These are phyloP conservation scores for Aspergillus novoparasiticus DNA, from an alignment of 2,329 filamentous ascomycete genomes.

Conservation along the genomic window DNA sequence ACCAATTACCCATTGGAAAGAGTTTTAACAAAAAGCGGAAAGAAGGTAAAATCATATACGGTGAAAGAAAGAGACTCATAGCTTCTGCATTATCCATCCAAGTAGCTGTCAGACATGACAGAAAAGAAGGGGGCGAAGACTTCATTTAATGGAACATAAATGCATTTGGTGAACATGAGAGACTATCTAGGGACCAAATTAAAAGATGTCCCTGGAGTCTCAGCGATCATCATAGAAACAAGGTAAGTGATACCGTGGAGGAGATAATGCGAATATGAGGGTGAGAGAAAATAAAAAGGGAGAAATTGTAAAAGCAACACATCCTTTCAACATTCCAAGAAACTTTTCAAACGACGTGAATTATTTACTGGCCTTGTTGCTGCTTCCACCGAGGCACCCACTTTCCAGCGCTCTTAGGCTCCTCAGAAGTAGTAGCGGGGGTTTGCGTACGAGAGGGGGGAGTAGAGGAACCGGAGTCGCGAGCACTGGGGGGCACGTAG, in stretches of 20 bases:
- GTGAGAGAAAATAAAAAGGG: neutral
- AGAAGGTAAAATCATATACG: neutral
- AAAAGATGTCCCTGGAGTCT: neutral
- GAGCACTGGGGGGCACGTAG: conserved; percentile 34
- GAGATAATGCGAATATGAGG: neutral
- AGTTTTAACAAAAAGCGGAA: neutral
- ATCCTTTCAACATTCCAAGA: conserved; percentile 11
- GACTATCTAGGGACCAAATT: conserved; percentile 5
- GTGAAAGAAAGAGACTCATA: conserved; percentile 1
- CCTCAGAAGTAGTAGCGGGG: conserved; percentile 26
- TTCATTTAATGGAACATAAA: conserved; percentile 9
- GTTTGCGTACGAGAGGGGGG: conserved; percentile 26
- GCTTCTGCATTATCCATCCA: conserved; percentile 1
- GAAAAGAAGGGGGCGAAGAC: neutral
- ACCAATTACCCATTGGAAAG: neutral
- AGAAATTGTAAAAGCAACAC: conserved; percentile 2
- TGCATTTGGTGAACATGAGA: conserved; percentile 9
- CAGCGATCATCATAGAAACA: conserved; percentile 5
- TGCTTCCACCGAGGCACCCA: conserved; percentile 44
- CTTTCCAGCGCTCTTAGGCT: conserved; percentile 31
- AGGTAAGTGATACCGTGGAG: conserved; percentile 2
- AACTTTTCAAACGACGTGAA: conserved; percentile 8
- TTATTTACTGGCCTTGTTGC: conserved; percentile 35
- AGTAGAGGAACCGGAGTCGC: conserved; percentile 32
- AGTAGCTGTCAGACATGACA: neutral